These are phyloP conservation scores for Aspergillus neoniger DNA, from an alignment of 2,329 filamentous ascomycete genomes.

Conservation along the genomic window DNA sequence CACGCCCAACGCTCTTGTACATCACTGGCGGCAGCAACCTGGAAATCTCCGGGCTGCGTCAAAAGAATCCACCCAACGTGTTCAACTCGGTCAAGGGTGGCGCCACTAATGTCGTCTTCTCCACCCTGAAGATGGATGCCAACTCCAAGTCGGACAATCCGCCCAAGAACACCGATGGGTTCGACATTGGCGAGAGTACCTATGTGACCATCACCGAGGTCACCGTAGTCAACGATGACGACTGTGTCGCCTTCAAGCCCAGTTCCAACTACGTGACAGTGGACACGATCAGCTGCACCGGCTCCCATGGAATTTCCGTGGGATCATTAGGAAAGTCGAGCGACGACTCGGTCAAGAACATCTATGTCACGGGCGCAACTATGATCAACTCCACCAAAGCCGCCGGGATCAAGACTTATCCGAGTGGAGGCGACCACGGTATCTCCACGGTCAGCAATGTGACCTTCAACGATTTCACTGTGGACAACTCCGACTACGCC, in stretches of 20 bases:
- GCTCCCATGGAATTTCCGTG: slow-evolving; percentile 52
- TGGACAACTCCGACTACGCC: slow-evolving; percentile 46
- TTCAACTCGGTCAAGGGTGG: slow-evolving; percentile 46
- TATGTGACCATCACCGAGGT: slow-evolving; percentile 42
- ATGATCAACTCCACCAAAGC: slow-evolving; percentile 50
- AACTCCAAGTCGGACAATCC: slow-evolving; percentile 41
- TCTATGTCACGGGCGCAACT: slow-evolving; percentile 43
- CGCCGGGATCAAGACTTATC: slow-evolving; percentile 51
- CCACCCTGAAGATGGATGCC: slow-evolving; percentile 42
- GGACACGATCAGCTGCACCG: slow-evolving; percentile 46
- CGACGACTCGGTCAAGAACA: slow-evolving; percentile 47
- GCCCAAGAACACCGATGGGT: slow-evolving; percentile 49
- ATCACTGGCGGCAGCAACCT: slow-evolving; percentile 45
- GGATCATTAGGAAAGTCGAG: slow-evolving; percentile 47
- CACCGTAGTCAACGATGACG: slow-evolving; percentile 46
- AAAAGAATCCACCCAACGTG: slow-evolving; percentile 50
- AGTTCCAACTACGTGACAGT: slow-evolving; percentile 45
- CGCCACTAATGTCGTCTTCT: slow-evolving; percentile 40
- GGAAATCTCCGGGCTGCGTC: slow-evolving; percentile 38
- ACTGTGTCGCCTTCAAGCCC: slow-evolving; percentile 51
- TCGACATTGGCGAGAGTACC: slow-evolving; percentile 44
- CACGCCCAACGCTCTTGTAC: slow-evolving; percentile 46
- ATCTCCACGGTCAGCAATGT: slow-evolving; percentile 46
- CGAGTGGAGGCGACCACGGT: slow-evolving; percentile 40
- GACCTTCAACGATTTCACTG: slow-evolving; percentile 42